These are phyloP conservation scores for Leersia perrieri DNA, from an alignment of 176 grass and related monocot genomes.

Conservation along the genomic window DNA sequence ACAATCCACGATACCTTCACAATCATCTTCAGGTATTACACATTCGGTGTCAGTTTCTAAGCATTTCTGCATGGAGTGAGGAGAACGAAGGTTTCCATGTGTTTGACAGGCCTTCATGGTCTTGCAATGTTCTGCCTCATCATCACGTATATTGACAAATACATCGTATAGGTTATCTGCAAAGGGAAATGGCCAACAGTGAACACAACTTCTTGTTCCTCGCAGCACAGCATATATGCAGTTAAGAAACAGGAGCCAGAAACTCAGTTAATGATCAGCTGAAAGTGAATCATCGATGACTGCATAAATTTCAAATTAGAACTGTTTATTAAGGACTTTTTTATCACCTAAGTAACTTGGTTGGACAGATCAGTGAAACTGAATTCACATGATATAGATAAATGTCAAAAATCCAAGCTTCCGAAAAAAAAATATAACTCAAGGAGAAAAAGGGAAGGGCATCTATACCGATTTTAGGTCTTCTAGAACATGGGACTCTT, in stretches of 20 bases:
- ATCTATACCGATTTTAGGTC: constrained; percentile 71
- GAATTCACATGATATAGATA: background rate
- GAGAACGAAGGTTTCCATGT: constrained; percentile 64
- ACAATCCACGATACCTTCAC: constrained; percentile 48
- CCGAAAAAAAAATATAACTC: background rate
- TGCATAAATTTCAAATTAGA: background rate
- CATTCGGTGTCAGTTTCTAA: constrained; percentile 33
- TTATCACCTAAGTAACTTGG: background rate
- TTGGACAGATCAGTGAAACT: background rate
- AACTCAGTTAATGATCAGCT: background rate
- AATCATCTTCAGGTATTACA: constrained; percentile 29
- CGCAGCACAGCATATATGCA: background rate
- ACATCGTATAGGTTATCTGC: constrained; percentile 88
- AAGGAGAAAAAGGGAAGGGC: background rate
- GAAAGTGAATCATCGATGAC: background rate
- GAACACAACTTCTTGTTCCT: background rate
- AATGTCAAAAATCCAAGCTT: background rate
- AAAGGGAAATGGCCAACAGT: background rate
- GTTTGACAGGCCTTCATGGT: constrained; percentile 97
- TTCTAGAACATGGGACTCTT: constrained; percentile 71
- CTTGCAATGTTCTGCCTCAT: constrained; percentile 88
- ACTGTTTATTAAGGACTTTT: background rate
- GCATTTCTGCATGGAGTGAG: constrained; percentile 48
- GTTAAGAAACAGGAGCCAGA: background rate
- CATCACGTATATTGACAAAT: constrained; percentile 80